A percentile compares a stretch with the other conserved stretches of the same genome.
phyloP scores from a whole-genome alignment of 2,329 filamentous ascomycete species.

The Calonectria fujianensis region DNA sequence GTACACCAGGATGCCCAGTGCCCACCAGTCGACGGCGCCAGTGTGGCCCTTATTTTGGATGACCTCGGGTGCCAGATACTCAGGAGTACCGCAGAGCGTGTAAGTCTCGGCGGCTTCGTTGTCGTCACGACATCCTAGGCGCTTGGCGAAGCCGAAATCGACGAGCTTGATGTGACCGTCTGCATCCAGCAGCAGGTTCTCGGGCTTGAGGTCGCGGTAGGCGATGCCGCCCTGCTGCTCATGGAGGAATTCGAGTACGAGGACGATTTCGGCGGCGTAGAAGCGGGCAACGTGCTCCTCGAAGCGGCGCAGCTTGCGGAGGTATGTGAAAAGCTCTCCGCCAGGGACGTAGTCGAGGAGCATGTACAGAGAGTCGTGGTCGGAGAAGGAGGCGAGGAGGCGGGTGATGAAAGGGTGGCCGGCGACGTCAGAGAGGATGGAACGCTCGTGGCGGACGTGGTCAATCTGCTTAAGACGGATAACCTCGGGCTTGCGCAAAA shows the following conservation, averaged over 20 bases:
- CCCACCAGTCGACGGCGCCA: slow-evolving; percentile 91
- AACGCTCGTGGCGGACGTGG: slow-evolving; percentile 89
- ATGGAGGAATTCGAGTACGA: slow-evolving; percentile 88
- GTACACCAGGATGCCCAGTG: slow-evolving; percentile 87
- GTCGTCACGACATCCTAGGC: slow-evolving; percentile 74
- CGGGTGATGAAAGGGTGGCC: slow-evolving; percentile 90
- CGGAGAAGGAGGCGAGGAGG: slow-evolving; percentile 86
- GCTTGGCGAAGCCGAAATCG: slow-evolving; percentile 91
- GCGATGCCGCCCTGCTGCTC: slow-evolving; percentile 86
- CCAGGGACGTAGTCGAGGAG: slow-evolving; percentile 89
- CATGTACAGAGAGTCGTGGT: slow-evolving; percentile 87
- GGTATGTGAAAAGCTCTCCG: slow-evolving; percentile 89
- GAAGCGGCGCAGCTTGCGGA: slow-evolving; percentile 85
- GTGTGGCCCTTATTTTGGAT: slow-evolving; percentile 88
- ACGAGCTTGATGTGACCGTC: slow-evolving; percentile 89
- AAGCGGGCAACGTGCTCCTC: slow-evolving; percentile 86
- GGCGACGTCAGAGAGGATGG: slow-evolving; percentile 84
- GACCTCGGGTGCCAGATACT: slow-evolving; percentile 89
- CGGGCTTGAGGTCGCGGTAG: slow-evolving; percentile 88
- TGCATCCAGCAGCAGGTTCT: slow-evolving; percentile 86
- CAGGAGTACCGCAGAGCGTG: slow-evolving; percentile 88
- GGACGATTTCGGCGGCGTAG: slow-evolving; percentile 88
- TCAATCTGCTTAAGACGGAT: slow-evolving; percentile 91
- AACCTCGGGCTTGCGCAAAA: slow-evolving; percentile 82
- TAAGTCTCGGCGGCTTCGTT: slow-evolving; percentile 80